These are phyloP conservation scores for Sistotremastrum niveocremeum DNA, from an alignment of 768 basidiomycete genomes.

Conservation along the genomic window DNA sequence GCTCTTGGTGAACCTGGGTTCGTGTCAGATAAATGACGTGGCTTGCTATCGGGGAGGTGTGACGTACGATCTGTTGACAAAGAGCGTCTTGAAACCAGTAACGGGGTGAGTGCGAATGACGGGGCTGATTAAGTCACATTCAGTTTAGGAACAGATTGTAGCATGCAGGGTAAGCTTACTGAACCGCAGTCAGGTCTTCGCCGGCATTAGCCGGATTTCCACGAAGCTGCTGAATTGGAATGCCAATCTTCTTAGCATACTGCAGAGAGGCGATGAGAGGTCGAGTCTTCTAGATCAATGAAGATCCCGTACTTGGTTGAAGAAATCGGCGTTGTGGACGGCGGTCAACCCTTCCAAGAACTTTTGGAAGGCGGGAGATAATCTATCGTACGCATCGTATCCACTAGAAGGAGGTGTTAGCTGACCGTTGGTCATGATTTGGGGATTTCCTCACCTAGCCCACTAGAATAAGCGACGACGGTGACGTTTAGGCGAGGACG, in stretches of 20 bases:
- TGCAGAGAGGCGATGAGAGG: conserved; percentile 3
- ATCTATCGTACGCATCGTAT: conserved; percentile 52
- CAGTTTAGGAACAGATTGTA: not conserved
- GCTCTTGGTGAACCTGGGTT: conserved; percentile 35
- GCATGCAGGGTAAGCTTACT: conserved; percentile 20
- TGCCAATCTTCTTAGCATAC: conserved; percentile 19
- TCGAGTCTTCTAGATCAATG: not conserved
- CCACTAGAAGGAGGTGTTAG: conserved; percentile 14
- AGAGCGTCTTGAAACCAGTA: conserved; percentile 44
- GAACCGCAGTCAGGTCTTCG: conserved; percentile 32
- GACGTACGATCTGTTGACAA: conserved; percentile 37
- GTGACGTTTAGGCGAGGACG: not conserved
- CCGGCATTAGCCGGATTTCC: conserved; percentile 44
- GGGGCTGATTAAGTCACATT: conserved; percentile 11
- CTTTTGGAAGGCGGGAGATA: conserved; percentile 37
- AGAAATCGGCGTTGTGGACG: conserved; percentile 32
- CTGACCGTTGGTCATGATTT: too few species aligned
- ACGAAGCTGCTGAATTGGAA: conserved; percentile 26
- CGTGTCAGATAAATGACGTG: not conserved
- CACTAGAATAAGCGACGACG: conserved; percentile 2
- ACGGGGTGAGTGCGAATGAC: conserved; percentile 46
- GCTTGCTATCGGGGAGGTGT: not conserved
- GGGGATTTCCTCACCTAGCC: conserved; percentile 4
- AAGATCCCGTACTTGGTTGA: conserved; percentile 20
- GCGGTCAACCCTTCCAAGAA: conserved; percentile 50